Evolutionary conservation across 108 stramenopile species (phyloP).

Genomic region (Chaetoceros muelleri): DNA sequence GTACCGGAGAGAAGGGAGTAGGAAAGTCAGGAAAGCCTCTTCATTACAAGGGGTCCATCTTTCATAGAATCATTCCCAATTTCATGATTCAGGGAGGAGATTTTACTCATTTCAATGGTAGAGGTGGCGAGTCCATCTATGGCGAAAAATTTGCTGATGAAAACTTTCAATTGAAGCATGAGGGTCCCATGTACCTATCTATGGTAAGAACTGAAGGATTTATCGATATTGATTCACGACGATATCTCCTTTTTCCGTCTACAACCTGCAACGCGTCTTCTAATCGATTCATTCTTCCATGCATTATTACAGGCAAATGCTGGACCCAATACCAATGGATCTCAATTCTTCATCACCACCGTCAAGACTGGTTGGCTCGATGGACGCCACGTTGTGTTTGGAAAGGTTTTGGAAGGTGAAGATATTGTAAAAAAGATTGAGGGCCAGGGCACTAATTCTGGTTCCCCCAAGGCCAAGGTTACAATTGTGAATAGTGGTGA

Average conservation of each 20-base stretch:
- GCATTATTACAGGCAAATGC: slow-evolving; percentile 98
- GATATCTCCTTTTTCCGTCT: no score
- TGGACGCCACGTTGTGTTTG: slow-evolving; percentile 92
- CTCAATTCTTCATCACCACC: slow-evolving; percentile 96
- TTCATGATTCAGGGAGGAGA: slow-evolving; percentile 90
- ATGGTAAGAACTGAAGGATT: slow-evolving; percentile 59
- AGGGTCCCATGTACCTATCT: slow-evolving; percentile 78
- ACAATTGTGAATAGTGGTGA: slow-evolving; percentile 89
- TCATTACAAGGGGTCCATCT: slow-evolving; percentile 63
- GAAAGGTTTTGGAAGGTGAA: slow-evolving; percentile 91
- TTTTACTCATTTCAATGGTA: slow-evolving; percentile 80
- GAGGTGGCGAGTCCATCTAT: slow-evolving; percentile 67
- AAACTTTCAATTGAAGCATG: slow-evolving; percentile 85
- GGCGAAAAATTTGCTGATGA: slow-evolving; percentile 90
- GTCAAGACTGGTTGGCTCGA: slow-evolving; percentile 96
- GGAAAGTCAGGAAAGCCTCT: slow-evolving; percentile 74
- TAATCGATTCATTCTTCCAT: slow-evolving; percentile 9
- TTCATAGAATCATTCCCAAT: slow-evolving; percentile 72
- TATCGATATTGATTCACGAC: no score
- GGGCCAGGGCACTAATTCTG: slow-evolving; percentile 62
- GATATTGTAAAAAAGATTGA: slow-evolving; percentile 84
- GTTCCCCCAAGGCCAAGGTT: slow-evolving; percentile 54
- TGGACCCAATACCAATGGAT: slow-evolving; percentile 88
- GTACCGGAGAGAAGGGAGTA: slow-evolving; percentile 85
- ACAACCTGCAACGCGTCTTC: background rate